A percentile compares a stretch with the other conserved stretches of the same genome.
These are phyloP conservation scores for Aotearoamyces nothofagi DNA, from an alignment of 2,329 filamentous ascomycete species.

Conservation along the genomic window DNA sequence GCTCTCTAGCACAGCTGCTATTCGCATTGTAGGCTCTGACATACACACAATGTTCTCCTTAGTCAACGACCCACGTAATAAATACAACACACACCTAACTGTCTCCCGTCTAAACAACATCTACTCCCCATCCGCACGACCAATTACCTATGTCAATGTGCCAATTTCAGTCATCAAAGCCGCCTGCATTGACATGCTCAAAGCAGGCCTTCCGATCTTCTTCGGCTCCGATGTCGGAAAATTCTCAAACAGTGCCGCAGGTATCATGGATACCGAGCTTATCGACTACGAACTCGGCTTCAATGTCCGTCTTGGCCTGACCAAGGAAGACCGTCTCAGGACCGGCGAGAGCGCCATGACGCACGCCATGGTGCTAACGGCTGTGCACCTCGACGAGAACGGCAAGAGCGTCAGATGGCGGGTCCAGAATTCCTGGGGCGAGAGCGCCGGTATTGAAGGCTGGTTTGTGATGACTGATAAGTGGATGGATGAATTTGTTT, in stretches of 20 bases:
- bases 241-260: conserved; percentile 49
- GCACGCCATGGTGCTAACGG: conserved; percentile 84
- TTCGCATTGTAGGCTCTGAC: conserved; percentile 41
- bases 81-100: conserved; percentile 55
- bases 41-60: conserved; percentile 63
- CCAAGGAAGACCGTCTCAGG: conserved; percentile 58
- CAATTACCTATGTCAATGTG: conserved; percentile 73
- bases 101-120: conserved; percentile 72
- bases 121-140: conserved; percentile 47
- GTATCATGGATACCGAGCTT: conserved; percentile 68
- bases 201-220: conserved; percentile 67
- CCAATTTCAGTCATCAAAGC: conserved; percentile 56
- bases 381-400: conserved; percentile 58
- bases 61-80: conserved; percentile 73
- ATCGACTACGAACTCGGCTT: conserved; percentile 77
- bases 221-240: conserved; percentile 84
- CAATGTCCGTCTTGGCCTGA: conserved; percentile 57
- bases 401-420: conserved; percentile 62
- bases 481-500: conserved; percentile 70
- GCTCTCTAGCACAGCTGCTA: conserved; percentile 39
- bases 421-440: conserved; percentile 78
- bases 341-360: conserved; percentile 75
- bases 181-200: conserved; percentile 63
- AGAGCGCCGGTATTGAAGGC: conserved; percentile 53
- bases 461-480: conserved; percentile 83